Base-by-base conservation (phyloP, 2,329 filamentous ascomycete genomes). In the Fusarium siculi region DNA sequence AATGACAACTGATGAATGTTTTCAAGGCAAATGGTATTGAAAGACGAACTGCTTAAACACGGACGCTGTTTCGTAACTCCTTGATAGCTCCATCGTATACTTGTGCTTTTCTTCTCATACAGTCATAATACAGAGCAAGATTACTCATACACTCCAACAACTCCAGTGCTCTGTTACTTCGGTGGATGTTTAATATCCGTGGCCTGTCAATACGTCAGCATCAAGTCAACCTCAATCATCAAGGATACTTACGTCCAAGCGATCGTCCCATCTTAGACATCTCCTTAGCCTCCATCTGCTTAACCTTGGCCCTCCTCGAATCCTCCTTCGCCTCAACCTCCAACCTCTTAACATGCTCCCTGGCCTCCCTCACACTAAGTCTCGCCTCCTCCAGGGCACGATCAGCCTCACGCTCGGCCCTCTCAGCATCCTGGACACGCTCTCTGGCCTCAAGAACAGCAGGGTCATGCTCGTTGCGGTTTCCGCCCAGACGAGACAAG, bases 191-290 rank as follows among this genome's bases (percentile, higher is more conserved):
- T 74, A 74, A 34, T 69, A 55, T 59, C 72, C 72, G 2, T 74
- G 72, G 1, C 72, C 72, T 74, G 18, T n/a, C 39, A 3, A 3
- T 16, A 0, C 5, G 39, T 74, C 40, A 73, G 59, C n/a, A 12
- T 62, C 39, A 15, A 14, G 21, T 36, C 19, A 28, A 11, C 2
- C 1, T 19, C 2, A 37, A 15, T 16, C 4, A 15, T 2, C 14
- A 4, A 2, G 1, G 25, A 43, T 11, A 90, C 88, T 83, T 85
- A 92, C 91, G 88, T 63, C 91, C 91, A 66, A 93, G 87, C n/a
- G 88, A 86, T 81, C 91, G 90, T n/a, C 89, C 91, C 58, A 90
- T 85, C 88, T 92, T 93, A 10, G 88, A 90, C 36, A 93, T 87
- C 76, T 89, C 88, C 74, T 85, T 86, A 2, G 91, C 91, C 77